Evolutionary conservation across 306 rosid genomes (phyloP).

Genomic region (Pterocarpus santalinus): DNA sequence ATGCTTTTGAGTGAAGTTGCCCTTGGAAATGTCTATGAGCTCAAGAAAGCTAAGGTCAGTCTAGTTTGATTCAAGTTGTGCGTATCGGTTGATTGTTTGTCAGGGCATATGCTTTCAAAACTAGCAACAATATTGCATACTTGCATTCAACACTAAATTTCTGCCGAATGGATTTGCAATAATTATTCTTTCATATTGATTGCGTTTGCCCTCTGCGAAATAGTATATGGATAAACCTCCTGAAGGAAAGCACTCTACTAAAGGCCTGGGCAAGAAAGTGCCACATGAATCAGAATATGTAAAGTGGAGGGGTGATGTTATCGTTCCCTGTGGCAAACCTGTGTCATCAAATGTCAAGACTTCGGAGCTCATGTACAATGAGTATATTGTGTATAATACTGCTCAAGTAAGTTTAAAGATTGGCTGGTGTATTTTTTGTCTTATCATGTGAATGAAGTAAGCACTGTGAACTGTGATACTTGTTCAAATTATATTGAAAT

Average conservation of each 20-base stretch:
- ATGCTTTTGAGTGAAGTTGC: conserved; percentile 96
- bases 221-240: conserved; percentile 97
- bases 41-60: conserved; percentile 84
- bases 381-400: conserved; percentile 87
- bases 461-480: conserved; percentile 17
- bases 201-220: conserved; percentile 38
- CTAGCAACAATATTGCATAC: conserved; percentile 28
- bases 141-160: conserved; percentile 10
- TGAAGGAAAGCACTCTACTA: conserved; percentile 89
- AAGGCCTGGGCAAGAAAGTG: conserved; percentile 90
- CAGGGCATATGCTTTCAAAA: conserved; percentile 12
- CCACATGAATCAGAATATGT: conserved; percentile 69
- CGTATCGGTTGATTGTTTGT: conserved; percentile 28
- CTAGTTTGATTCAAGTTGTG: conserved; percentile 42
- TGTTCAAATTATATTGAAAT: conserved; percentile 8
- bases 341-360: conserved; percentile 72
- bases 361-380: conserved; percentile 94
- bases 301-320: conserved; percentile 80
- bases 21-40: conserved; percentile 84
- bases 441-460: conserved; percentile 16
- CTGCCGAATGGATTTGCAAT: conserved; percentile 33
- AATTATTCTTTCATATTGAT: conserved; percentile 41
- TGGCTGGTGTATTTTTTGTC: conserved; percentile 9
- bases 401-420: conserved; percentile 79
- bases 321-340: conserved; percentile 95